Conservation (phyloP, 2,329 filamentous ascomycete species). For the Trichoderma sp. region DNA sequence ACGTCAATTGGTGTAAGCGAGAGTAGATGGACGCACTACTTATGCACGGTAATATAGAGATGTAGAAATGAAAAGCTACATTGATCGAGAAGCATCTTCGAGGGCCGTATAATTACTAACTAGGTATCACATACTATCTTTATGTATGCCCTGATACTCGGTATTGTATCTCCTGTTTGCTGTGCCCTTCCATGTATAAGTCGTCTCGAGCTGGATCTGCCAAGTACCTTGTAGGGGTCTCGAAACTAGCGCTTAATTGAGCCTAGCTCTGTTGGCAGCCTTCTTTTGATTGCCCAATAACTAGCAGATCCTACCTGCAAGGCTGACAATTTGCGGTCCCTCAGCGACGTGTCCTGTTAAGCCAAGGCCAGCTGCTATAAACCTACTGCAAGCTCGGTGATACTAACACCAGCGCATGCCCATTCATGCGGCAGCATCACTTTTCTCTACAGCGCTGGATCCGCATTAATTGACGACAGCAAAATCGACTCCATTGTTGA, state of each 20-base stretch:
- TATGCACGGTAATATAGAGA: neutral
- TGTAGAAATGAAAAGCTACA: neutral
- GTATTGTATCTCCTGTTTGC: neutral
- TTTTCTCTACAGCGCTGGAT: neutral
- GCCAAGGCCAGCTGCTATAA: slow-evolving; percentile 1
- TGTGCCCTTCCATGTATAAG: neutral
- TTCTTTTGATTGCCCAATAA: slow-evolving; percentile 6
- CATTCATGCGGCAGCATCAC: neutral
- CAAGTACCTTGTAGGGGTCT: neutral
- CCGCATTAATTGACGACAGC: neutral
- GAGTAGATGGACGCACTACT: neutral
- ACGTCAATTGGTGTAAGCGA: too few species aligned
- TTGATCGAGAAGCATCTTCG: too few species aligned
- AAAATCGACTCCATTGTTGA: neutral
- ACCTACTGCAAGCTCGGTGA: neutral
- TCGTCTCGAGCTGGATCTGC: neutral
- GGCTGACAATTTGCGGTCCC: slow-evolving; percentile 14
- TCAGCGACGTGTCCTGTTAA: slow-evolving; percentile 28
- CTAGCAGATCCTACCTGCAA: neutral
- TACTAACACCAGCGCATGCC: neutral
- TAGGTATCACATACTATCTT: neutral
- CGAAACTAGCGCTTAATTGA: neutral
- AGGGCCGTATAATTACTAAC: neutral
- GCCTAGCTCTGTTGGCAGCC: neutral
- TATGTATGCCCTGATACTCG: neutral